A percentile compares a stretch with the other conserved stretches of the same genome.
Conservation (phyloP, 1,139 yeast genomes). For the Sugiyamaella castrensis region DNA sequence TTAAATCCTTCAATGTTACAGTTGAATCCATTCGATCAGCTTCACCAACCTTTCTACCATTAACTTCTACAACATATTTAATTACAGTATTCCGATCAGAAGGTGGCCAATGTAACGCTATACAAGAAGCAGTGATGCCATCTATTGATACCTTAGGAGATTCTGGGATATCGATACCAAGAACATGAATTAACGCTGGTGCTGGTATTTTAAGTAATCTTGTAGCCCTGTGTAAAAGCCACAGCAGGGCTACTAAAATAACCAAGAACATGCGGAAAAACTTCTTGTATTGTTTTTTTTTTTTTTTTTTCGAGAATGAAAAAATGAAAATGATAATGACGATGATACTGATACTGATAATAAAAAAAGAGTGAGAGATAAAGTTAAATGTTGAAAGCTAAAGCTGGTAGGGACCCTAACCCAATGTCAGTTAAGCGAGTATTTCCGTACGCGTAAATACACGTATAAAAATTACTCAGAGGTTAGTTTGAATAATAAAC, state of each 20-base stretch:
- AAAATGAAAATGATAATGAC: no score
- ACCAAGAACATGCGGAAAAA: constrained; percentile 19
- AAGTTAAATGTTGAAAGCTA: no score
- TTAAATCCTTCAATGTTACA: constrained; percentile 43
- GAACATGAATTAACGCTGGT: constrained; percentile 46
- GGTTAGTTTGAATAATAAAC: no score
- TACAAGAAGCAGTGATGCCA: constrained; percentile 47
- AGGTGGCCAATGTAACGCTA: constrained; percentile 58
- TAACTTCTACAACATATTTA: constrained; percentile 46
- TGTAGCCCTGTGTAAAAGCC: constrained; percentile 51
- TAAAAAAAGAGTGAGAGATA: no score
- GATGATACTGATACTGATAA: no score
- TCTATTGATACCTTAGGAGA: constrained; percentile 57
- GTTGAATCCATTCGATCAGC: constrained; percentile 38
- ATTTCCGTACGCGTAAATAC: no score
- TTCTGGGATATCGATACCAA: constrained; percentile 56
- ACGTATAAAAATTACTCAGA: no score
- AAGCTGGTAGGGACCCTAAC: no score
- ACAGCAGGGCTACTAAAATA: constrained; percentile 41
- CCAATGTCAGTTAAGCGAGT: no score
- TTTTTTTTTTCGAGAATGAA: no score
- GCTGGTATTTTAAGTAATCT: constrained; percentile 48
- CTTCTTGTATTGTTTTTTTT: no score
- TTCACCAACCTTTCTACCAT: constrained; percentile 46
- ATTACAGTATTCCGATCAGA: constrained; percentile 37